Conservation (phyloP, 2,329 filamentous ascomycete genomes). For the Scleromitrula shiraiana region DNA sequence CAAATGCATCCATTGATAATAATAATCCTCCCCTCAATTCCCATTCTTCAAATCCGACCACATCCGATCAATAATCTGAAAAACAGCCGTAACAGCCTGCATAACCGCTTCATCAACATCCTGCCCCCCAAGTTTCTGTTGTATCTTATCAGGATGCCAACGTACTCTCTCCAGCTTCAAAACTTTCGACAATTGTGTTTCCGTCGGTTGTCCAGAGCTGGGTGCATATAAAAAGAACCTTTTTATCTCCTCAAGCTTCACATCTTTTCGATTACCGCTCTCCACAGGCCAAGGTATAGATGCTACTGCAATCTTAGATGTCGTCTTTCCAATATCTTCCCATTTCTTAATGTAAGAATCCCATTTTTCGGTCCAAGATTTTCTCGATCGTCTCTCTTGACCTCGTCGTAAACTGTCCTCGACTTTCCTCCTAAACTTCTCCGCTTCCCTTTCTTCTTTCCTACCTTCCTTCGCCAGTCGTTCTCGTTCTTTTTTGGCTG, state of each 20-base stretch:
- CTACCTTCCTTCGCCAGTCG: conserved; percentile 32
- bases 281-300: conserved; percentile 58
- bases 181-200: conserved; percentile 36
- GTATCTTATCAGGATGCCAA: conserved; percentile 98
- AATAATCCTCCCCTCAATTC: conserved; percentile 7
- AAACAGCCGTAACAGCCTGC: conserved; percentile 77
- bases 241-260: conserved; percentile 48
- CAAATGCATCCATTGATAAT: neutral
- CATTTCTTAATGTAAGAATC: conserved; percentile 56
- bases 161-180: conserved; percentile 81
- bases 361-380: conserved; percentile 54
- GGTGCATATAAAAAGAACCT: conserved; percentile 52
- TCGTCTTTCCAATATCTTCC: conserved; percentile 39
- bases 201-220: conserved; percentile 23
- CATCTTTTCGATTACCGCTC: conserved; percentile 46
- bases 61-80: conserved; percentile 79
- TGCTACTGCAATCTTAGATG: conserved; percentile 39
- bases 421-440: conserved; percentile 52
- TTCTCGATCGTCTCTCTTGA: conserved; percentile 46
- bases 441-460: conserved; percentile 34
- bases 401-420: conserved; percentile 61
- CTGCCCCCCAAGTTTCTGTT: conserved; percentile 71
- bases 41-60: conserved; percentile 50
- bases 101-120: conserved; percentile 64
- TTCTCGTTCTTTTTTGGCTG: conserved; percentile 42